These are phyloP conservation scores for Ustilago lituana DNA, from an alignment of 1,284 basidiomycete species.

Conservation along the genomic window DNA sequence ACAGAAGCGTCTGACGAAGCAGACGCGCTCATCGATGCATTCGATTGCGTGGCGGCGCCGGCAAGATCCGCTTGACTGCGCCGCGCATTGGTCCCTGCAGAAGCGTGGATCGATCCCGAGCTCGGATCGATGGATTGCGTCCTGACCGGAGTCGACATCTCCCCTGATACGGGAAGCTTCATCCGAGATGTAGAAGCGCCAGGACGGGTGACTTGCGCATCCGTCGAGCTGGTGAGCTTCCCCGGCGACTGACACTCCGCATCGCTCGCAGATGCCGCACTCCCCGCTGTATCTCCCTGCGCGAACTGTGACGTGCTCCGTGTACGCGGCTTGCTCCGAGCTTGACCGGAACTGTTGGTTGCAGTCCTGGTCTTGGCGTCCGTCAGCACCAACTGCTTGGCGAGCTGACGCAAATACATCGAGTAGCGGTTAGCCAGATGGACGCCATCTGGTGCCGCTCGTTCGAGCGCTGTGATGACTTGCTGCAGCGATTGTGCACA, in stretches of 20 bases:
- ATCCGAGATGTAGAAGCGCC: neutral
- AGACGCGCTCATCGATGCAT: neutral
- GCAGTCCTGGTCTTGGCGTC: conserved; percentile 41
- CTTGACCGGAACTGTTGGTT: conserved; percentile 1
- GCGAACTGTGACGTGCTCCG: conserved; percentile 6
- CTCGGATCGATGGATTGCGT: neutral
- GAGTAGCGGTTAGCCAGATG: conserved; percentile 48
- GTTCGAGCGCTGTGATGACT: conserved; percentile 43
- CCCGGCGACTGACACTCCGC: neutral
- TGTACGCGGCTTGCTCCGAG: conserved; percentile 17
- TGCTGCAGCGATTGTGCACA: conserved; percentile 50
- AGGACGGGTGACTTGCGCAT: neutral
- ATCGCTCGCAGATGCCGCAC: conserved; percentile 4
- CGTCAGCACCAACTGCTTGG: conserved; percentile 47
- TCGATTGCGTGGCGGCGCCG: neutral
- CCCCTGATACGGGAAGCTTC: neutral
- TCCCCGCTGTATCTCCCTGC: conserved; percentile 1
- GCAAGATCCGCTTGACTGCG: neutral
- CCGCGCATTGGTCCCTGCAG: neutral
- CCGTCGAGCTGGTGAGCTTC: neutral
- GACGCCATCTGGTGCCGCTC: conserved; percentile 44
- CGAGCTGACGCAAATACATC: conserved; percentile 45
- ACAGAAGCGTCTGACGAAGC: neutral
- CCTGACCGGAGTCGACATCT: neutral
- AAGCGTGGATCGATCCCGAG: neutral